Evolutionary conservation across 2,329 filamentous ascomycete species (phyloP).

Genomic region (Fusarium sterilihyphosum): DNA sequence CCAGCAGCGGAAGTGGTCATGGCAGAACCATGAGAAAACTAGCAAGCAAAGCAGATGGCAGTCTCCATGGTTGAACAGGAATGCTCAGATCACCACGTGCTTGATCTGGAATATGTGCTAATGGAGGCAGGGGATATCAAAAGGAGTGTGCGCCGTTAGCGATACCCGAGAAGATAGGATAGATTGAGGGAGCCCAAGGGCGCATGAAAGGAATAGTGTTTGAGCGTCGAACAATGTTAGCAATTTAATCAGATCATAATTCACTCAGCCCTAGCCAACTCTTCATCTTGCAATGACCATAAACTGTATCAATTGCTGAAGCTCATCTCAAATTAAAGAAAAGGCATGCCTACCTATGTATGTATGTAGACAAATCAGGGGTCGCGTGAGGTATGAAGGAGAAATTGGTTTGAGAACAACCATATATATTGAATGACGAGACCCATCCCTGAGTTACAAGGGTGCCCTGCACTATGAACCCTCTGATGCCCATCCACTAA

Average conservation of each 20-base stretch:
- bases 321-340: neutral
- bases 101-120: conserved; percentile 15
- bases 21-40: conserved; percentile 32
- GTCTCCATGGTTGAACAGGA: conserved; percentile 22
- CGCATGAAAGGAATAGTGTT: conserved; percentile 20
- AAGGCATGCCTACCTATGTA: no score
- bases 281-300: neutral
- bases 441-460: conserved; percentile 1
- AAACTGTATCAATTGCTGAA: neutral
- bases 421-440: conserved; percentile 2
- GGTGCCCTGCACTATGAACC: neutral
- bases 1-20: conserved; percentile 12
- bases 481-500: neutral
- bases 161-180: conserved; percentile 37
- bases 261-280: neutral
- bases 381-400: conserved; percentile 32
- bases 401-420: conserved; percentile 21
- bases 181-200: conserved; percentile 10
- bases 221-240: conserved; percentile 11
- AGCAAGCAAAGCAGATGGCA: conserved; percentile 2
- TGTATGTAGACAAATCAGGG: neutral
- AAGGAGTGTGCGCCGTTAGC: conserved; percentile 26
- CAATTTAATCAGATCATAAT: conserved; percentile 10
- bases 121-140: conserved; percentile 6
- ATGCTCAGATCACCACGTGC: conserved; percentile 30